A percentile compares a stretch with the other conserved stretches of the same genome.
These are phyloP conservation scores for Vitis hybrid DNA, from an alignment of 177 flowering plant genomes.

Conservation along the genomic window DNA sequence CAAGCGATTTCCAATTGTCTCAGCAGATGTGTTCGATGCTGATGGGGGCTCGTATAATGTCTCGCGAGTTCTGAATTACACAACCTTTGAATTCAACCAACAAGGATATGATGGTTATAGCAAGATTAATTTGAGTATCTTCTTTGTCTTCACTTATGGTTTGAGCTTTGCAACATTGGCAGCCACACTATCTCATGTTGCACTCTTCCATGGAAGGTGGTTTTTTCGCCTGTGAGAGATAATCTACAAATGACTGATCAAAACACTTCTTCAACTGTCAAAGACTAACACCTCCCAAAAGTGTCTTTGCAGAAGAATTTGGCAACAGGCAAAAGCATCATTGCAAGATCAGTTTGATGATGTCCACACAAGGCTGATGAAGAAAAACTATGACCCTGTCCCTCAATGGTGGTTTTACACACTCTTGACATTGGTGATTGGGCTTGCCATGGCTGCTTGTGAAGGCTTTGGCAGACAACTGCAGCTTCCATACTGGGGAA, in stretches of 20 bases:
- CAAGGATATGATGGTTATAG: slow-evolving; percentile 48
- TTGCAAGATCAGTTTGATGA: slow-evolving; percentile 31
- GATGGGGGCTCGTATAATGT: slow-evolving; percentile 41
- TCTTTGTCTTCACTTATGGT: slow-evolving; percentile 46
- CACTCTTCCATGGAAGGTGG: slow-evolving; percentile 68
- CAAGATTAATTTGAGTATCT: slow-evolving; percentile 50
- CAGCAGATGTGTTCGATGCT: slow-evolving; percentile 42
- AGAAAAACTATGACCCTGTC: slow-evolving; percentile 54
- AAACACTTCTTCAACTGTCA: too few species aligned
- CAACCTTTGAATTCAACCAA: slow-evolving; percentile 32
- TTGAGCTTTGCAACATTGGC: slow-evolving; percentile 56
- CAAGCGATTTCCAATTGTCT: slow-evolving; percentile 58
- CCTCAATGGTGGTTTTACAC: slow-evolving; percentile 68
- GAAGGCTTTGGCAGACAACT: slow-evolving; percentile 47
- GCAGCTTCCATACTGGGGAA: slow-evolving; percentile 71
- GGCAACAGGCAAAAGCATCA: slow-evolving; percentile 36
- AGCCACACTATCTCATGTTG: slow-evolving; percentile 60
- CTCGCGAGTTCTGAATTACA: slow-evolving; percentile 29
- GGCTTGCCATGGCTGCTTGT: slow-evolving; percentile 36
- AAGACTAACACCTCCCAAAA: not conserved
- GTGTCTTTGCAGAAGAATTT: slow-evolving; percentile 27
- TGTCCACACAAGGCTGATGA: slow-evolving; percentile 59
- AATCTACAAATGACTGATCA: too few species aligned
- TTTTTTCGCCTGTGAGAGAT: not conserved
- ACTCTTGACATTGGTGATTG: slow-evolving; percentile 26